phyloP scores from a whole-genome alignment of 371 early-diverging fungal genomes.

The Rozella allomycis region DNA sequence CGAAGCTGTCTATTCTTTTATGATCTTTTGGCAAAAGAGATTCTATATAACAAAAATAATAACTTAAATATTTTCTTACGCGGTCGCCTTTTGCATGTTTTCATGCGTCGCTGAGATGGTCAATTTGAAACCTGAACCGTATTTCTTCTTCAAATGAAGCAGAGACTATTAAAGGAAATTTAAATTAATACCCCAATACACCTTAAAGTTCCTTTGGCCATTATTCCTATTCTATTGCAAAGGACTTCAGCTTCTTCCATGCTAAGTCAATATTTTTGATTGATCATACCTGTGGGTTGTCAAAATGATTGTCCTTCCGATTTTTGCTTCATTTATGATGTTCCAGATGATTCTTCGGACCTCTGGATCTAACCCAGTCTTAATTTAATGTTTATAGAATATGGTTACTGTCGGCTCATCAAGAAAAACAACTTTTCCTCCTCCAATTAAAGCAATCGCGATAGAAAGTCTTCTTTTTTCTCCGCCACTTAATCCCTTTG shows the following conservation, averaged over 20 bases:
- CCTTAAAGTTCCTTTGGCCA: slow-evolving; percentile 44
- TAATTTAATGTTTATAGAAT: background rate
- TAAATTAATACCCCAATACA: too few relatives aligned
- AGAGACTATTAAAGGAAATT: too few relatives aligned
- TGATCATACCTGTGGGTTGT: too few relatives aligned
- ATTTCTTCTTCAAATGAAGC: slow-evolving; percentile 40
- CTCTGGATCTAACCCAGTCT: slow-evolving; percentile 40
- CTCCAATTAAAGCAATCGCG: slow-evolving; percentile 29
- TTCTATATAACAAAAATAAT: too few relatives aligned
- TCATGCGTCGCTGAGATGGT: slow-evolving; percentile 10
- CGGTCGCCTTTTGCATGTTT: slow-evolving; percentile 9
- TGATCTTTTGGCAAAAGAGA: slow-evolving; percentile 19
- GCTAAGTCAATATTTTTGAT: too few relatives aligned
- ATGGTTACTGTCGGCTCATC: slow-evolving; percentile 34
- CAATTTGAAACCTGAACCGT: slow-evolving; percentile 45
- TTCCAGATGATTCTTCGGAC: slow-evolving; percentile 44
- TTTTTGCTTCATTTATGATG: slow-evolving; percentile 31
- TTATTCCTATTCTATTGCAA: slow-evolving; percentile 39
- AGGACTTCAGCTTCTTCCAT: slow-evolving; percentile 52
- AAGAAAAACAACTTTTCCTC: slow-evolving; percentile 42
- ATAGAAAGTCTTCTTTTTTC: slow-evolving; percentile 20
- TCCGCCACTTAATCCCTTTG: slow-evolving; percentile 32
- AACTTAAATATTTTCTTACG: slow-evolving; percentile 6
- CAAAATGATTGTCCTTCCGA: slow-evolving; percentile 36
- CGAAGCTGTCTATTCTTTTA: slow-evolving; percentile 3